Evolutionary conservation across 2,329 filamentous ascomycete species (phyloP).

Genomic region (Penicillium occitanis): DNA sequence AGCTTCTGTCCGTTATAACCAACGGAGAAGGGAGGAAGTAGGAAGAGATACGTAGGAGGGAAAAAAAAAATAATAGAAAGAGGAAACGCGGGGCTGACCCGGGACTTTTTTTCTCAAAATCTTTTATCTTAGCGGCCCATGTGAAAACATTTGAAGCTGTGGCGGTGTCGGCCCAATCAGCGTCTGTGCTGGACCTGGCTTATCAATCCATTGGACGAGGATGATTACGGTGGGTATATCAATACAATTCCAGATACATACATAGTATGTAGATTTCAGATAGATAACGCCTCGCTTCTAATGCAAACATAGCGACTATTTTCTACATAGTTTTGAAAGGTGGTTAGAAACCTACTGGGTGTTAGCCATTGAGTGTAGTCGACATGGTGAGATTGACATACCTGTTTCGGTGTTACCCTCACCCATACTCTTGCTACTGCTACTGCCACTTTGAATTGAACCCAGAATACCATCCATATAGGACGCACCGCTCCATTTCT

Average conservation of each 20-base stretch:
- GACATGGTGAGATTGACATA: slow-evolving; percentile 24
- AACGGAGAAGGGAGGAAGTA: background rate
- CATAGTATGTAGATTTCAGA: background rate
- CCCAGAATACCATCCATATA: slow-evolving; percentile 90
- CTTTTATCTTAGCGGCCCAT: slow-evolving; percentile 19
- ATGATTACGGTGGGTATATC: background rate
- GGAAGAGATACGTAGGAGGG: background rate
- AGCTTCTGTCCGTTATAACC: background rate
- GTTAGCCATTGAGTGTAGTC: background rate
- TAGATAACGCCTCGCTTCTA: slow-evolving; percentile 3
- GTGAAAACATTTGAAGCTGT: background rate
- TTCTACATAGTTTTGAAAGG: background rate
- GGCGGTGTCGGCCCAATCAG: slow-evolving; percentile 15
- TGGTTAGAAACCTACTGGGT: background rate
- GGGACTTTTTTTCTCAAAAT: slow-evolving; percentile 13
- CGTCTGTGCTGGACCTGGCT: background rate
- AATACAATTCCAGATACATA: background rate
- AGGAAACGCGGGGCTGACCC: slow-evolving; percentile 18
- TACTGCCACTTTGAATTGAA: slow-evolving; percentile 87
- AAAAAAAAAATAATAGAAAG: background rate
- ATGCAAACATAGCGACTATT: background rate
- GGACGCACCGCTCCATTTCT: slow-evolving; percentile 70
- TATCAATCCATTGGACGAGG: slow-evolving; percentile 19
- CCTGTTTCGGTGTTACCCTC: slow-evolving; percentile 80
- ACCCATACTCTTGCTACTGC: slow-evolving; percentile 88